These are phyloP conservation scores for Parmelia sp. DNA, from an alignment of 495 filamentous ascomycete genomes.

Conservation along the genomic window DNA sequence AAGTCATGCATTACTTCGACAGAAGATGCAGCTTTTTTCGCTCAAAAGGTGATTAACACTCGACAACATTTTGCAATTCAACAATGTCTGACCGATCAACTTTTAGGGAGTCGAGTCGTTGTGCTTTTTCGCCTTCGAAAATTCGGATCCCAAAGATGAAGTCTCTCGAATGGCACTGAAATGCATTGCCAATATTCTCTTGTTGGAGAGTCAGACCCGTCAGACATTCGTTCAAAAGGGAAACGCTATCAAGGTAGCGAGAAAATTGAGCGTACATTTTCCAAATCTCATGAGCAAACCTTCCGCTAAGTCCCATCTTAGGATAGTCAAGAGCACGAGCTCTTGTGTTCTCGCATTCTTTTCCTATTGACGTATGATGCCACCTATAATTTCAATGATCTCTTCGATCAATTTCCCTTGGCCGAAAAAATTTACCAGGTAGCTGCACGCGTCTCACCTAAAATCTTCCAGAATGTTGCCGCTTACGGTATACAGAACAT, in stretches of 20 bases:
- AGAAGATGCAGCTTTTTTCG: conserved; percentile 8
- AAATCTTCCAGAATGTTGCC: background rate
- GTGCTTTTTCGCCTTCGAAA: conserved; percentile 61
- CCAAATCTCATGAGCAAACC: background rate
- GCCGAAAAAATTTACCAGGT: conserved; percentile 62
- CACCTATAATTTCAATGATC: conserved; percentile 55
- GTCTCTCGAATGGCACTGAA: conserved; percentile 73
- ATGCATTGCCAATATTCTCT: conserved; percentile 79
- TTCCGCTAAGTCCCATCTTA: conserved; percentile 35
- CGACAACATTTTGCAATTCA: background rate
- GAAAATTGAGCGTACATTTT: conserved; percentile 54
- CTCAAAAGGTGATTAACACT: conserved; percentile 1
- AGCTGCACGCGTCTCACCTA: conserved; percentile 12
- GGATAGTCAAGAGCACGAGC: conserved; percentile 80
- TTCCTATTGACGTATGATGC: conserved; percentile 84
- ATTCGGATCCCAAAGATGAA: conserved; percentile 46
- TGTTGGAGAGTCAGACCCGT: conserved; percentile 63
- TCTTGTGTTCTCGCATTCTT: conserved; percentile 73
- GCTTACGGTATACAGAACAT: conserved; percentile 49
- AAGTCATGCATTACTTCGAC: conserved; percentile 9
- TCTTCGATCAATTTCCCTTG: conserved; percentile 65
- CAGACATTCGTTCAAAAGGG: conserved; percentile 79
- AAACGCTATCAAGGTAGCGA: conserved; percentile 61
- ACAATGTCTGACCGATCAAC: background rate
- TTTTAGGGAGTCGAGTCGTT: conserved; percentile 68